Conservation (phyloP, 2,329 filamentous ascomycete genomes). For the Myotisia sp. region DNA sequence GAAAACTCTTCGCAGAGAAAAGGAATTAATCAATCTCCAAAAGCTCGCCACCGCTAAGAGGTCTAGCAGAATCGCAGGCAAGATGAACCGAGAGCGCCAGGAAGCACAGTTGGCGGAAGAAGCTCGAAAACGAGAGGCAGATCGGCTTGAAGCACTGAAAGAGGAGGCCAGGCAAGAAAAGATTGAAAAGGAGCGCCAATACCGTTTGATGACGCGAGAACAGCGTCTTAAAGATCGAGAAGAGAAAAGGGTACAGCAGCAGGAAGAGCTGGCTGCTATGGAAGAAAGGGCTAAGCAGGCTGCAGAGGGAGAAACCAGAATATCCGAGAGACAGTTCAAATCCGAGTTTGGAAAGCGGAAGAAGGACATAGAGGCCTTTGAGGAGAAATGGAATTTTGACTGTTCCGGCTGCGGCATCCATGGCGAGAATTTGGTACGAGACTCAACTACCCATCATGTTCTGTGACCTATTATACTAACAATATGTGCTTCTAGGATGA, state of each 20-base stretch:
- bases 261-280: conserved; percentile 67
- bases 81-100: conserved; percentile 61
- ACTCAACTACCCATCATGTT: background rate
- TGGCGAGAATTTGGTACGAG: conserved; percentile 56
- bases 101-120: conserved; percentile 59
- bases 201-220: conserved; percentile 68
- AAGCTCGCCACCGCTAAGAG: conserved; percentile 89
- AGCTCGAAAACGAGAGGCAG: conserved; percentile 49
- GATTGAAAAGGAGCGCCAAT: conserved; percentile 60
- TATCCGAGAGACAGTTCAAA: conserved; percentile 68
- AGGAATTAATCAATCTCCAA: conserved; percentile 65
- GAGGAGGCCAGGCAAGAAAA: conserved; percentile 48
- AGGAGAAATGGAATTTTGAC: conserved; percentile 86
- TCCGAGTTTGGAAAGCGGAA: conserved; percentile 68
- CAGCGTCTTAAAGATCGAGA: conserved; percentile 77
- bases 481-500: conserved; percentile 47
- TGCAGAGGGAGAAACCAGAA: conserved; percentile 42
- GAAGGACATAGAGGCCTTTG: conserved; percentile 59
- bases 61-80: conserved; percentile 75
- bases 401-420: conserved; percentile 76
- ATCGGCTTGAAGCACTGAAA: conserved; percentile 48
- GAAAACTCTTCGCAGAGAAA: conserved; percentile 61
- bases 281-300: conserved; percentile 58
- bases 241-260: conserved; percentile 63
- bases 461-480: background rate